Evolutionary conservation across 2,329 filamentous ascomycete genomes (phyloP), one percentile per base, ranked within the genome.

Genomic region (Clonostachys rosea): DNA sequence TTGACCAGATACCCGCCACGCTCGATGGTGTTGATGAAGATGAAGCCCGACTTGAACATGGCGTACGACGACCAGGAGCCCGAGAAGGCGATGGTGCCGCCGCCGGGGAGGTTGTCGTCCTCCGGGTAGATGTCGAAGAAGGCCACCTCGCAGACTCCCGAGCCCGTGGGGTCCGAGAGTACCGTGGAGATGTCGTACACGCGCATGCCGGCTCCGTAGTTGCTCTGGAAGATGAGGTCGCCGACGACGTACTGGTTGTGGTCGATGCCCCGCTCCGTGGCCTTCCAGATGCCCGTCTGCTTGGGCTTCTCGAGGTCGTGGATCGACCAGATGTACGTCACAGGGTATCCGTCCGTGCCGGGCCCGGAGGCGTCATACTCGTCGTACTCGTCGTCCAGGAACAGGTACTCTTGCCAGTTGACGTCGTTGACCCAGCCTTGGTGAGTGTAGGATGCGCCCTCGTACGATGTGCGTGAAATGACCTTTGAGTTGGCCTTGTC

Each of bases 401-500:
- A 62, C 10, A 77, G 64, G 42, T 51, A 60, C 51, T 70, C 66
- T 43, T 69, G 63, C 61, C 62, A 70, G 44, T 67, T 58, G 11
- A 62, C 56, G 54, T 76, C 67, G 45, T 75, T 66, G 9, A 80
- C 65, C 64, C 71, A 74, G 46, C 78, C 78, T 55, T 81, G 78
- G 58, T 82, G 78, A 3, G 76, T 79, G 64, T 79, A 81, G 14
- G 69, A 59, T n/a, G 74, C 74, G 39, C 78, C 78, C n/a, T 74
- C 68, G 58, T 81, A 82, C 0, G 70, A 71, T 3, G 75, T 79
- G 49, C 67, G 68, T 44, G 76, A 79, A 52, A 81, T 70, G 50
- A 79, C 65, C 47, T 66, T 58, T 5, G 24, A 14, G 45, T 61
- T 60, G 30, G 66, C 62, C 63, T 78, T 77, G 60, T 78, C 62